Conservation (phyloP, 2,329 filamentous ascomycete genomes). For the Colletotrichum trifolii region DNA sequence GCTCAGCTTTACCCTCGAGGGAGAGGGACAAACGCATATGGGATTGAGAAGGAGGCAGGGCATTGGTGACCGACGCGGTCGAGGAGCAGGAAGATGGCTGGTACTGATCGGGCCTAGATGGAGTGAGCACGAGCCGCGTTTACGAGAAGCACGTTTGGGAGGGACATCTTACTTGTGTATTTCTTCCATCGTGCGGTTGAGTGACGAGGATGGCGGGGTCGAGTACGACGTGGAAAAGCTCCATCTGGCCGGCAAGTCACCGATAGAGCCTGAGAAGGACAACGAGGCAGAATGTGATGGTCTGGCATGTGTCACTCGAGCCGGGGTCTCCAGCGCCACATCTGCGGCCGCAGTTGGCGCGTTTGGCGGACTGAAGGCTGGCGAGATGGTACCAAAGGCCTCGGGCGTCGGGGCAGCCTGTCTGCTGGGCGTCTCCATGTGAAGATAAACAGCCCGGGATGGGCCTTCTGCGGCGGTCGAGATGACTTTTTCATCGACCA, state of each 20-base stretch:
- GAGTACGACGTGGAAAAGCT: slow-evolving; percentile 64
- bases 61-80: slow-evolving; percentile 46
- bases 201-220: slow-evolving; percentile 52
- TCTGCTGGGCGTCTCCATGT: slow-evolving; percentile 24
- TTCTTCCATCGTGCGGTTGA: slow-evolving; percentile 53
- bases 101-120: slow-evolving; percentile 55
- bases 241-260: slow-evolving; percentile 68
- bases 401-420: background rate
- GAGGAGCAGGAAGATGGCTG: slow-evolving; percentile 55
- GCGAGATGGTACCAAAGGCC: slow-evolving; percentile 6
- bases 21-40: slow-evolving; percentile 84
- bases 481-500: slow-evolving; percentile 31
- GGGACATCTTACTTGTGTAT: slow-evolving; percentile 55
- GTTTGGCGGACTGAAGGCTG: slow-evolving; percentile 12
- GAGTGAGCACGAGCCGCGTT: slow-evolving; percentile 33
- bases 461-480: slow-evolving; percentile 8
- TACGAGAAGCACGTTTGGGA: slow-evolving; percentile 1
- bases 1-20: slow-evolving; percentile 89
- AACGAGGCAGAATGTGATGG: slow-evolving; percentile 43
- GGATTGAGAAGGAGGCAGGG: slow-evolving; percentile 52
- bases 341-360: background rate
- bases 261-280: slow-evolving; percentile 57
- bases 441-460: background rate
- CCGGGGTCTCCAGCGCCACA: slow-evolving; percentile 19
- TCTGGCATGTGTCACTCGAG: slow-evolving; percentile 20